Conservation (phyloP, 176 grass and related monocot species). For the maize (Zea mays) region DNA sequence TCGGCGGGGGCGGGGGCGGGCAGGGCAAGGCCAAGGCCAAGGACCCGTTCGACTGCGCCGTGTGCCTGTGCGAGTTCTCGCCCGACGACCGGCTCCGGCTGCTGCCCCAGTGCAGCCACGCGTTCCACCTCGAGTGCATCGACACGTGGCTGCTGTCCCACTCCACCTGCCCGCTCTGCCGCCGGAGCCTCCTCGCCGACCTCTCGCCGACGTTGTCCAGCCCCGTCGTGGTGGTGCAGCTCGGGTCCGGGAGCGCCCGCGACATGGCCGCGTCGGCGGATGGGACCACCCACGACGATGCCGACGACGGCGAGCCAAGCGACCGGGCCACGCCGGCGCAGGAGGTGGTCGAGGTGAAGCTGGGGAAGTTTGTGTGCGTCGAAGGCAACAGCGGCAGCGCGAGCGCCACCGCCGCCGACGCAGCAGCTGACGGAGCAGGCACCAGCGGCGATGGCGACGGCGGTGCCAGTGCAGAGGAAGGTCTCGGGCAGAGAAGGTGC, state of each 20-base stretch:
- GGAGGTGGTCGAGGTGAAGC: conserved; percentile 77
- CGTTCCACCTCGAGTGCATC: conserved; percentile 92
- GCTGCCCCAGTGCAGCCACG: conserved; percentile 91
- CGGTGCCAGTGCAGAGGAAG: conserved; percentile 13
- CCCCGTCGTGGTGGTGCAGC: conserved; percentile 54
- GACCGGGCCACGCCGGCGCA: background rate
- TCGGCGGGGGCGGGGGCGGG: conserved; percentile 21
- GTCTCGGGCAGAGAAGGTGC: conserved; percentile 65
- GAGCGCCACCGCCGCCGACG: background rate
- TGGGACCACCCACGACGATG: background rate
- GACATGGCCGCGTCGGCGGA: conserved; percentile 30
- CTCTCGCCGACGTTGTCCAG: conserved; percentile 50
- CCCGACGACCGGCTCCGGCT: conserved; percentile 75
- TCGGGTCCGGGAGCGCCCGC: conserved; percentile 62
- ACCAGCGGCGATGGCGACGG: conserved; percentile 41
- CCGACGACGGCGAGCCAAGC: background rate
- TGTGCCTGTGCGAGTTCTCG: conserved; percentile 90
- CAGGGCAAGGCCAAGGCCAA: conserved; percentile 42
- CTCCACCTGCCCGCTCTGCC: conserved; percentile 91
- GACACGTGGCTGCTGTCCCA: conserved; percentile 94
- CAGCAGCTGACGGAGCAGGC: conserved; percentile 41
- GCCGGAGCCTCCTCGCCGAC: conserved; percentile 61
- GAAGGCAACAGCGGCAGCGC: conserved; percentile 33
- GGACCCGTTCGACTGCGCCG: conserved; percentile 94
- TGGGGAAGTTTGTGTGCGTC: conserved; percentile 78